A percentile compares a stretch with the other conserved stretches of the same genome.
These are phyloP conservation scores for Brasilioporus rufonigricans DNA, from an alignment of 768 basidiomycete species.

Conservation along the genomic window DNA sequence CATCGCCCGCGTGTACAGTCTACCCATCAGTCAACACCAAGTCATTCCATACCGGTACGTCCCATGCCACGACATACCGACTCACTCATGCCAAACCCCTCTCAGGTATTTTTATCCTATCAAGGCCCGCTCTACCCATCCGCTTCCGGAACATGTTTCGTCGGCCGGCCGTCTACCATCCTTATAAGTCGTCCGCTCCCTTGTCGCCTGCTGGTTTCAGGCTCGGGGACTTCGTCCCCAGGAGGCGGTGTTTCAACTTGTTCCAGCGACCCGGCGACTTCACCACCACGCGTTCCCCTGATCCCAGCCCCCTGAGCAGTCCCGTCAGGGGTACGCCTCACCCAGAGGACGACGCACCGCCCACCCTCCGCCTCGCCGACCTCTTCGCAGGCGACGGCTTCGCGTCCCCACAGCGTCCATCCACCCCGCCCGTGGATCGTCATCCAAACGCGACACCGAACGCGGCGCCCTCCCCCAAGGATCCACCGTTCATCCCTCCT, in stretches of 20 bases:
- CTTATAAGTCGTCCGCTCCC: constrained; percentile 11
- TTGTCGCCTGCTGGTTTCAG: constrained; percentile 29
- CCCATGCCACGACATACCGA: background rate
- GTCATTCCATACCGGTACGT: background rate
- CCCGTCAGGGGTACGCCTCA: constrained; percentile 4
- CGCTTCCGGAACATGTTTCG: constrained; percentile 18
- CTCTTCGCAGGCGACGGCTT: background rate
- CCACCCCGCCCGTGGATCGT: background rate
- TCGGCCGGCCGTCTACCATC: constrained; percentile 10
- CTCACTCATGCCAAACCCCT: background rate
- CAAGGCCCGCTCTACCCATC: background rate
- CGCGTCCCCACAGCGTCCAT: background rate
- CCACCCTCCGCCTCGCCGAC: constrained; percentile 5
- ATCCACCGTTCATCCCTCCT: background rate
- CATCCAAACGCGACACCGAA: background rate
- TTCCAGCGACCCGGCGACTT: constrained; percentile 13
- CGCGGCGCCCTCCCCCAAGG: background rate
- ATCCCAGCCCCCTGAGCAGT: constrained; percentile 16
- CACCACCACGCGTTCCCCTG: constrained; percentile 10
- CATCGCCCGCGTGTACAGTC: background rate
- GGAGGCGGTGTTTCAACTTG: constrained; percentile 18
- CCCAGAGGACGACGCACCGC: constrained; percentile 9
- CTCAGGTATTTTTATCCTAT: background rate
- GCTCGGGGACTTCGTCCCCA: constrained; percentile 17
- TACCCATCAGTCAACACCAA: background rate